Percentiles rank a stretch among this genome's conserved stretches.
These are phyloP conservation scores for Micromonas commoda DNA, from an alignment of 139 green algal genomes.

Conservation along the genomic window DNA sequence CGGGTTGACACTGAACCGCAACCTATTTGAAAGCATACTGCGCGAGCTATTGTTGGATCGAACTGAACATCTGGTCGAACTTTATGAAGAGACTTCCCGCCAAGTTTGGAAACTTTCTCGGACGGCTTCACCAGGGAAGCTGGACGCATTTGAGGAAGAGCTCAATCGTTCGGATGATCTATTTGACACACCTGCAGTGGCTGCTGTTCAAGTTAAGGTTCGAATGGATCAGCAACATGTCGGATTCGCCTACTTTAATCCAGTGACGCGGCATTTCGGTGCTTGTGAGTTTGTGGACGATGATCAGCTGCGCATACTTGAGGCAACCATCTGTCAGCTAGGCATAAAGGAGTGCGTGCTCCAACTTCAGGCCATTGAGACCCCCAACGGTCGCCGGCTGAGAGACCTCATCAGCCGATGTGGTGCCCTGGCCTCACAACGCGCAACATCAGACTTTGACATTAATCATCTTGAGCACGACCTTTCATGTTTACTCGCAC, in stretches of 20 bases:
- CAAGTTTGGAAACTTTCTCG: constrained; percentile 38
- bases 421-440: constrained; percentile 55
- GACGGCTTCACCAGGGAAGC: constrained; percentile 56
- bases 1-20: constrained; percentile 61
- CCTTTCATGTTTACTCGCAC: constrained; percentile 47
- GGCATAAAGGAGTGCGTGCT: constrained; percentile 72
- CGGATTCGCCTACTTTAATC: constrained; percentile 66
- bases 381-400: constrained; percentile 25
- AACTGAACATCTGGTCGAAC: constrained; percentile 56
- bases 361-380: constrained; percentile 15
- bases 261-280: constrained; percentile 47
- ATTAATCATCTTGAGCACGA: constrained; percentile 64
- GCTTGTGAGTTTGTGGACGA: constrained; percentile 75
- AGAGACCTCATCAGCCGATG: constrained; percentile 60
- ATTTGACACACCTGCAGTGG: constrained; percentile 48
- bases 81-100: constrained; percentile 65
- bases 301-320: constrained; percentile 64
- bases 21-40: constrained; percentile 60
- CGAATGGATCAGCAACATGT: constrained; percentile 44
- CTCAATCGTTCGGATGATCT: constrained; percentile 52
- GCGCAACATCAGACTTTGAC: constrained; percentile 51
- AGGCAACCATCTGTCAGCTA: constrained; percentile 68
- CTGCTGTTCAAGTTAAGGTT: constrained; percentile 38
- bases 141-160: constrained; percentile 74
- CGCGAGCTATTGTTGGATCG: constrained; percentile 63